Conservation (phyloP, 2,329 filamentous ascomycete species). For the Cercospora nicotianae region DNA sequence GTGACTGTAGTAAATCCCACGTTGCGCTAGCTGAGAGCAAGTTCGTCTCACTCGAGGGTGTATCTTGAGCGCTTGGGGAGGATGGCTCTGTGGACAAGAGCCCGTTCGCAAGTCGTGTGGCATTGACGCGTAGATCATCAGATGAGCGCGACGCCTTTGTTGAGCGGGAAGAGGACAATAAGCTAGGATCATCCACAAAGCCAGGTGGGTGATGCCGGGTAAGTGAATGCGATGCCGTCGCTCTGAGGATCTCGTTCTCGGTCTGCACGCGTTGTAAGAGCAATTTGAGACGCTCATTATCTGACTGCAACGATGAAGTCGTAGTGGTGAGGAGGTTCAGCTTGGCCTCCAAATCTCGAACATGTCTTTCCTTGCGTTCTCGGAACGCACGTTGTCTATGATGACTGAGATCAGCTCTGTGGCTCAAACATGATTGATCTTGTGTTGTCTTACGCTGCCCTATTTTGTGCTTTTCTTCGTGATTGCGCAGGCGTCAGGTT, state of each 20-base stretch:
- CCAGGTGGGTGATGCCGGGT: slow-evolving; percentile 47
- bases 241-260: slow-evolving; percentile 89
- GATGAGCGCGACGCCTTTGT: slow-evolving; percentile 20
- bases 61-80: slow-evolving; percentile 18
- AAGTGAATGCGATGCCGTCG: slow-evolving; percentile 61
- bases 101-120: slow-evolving; percentile 24
- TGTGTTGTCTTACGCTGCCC: slow-evolving; percentile 63
- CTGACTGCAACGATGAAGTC: slow-evolving; percentile 69
- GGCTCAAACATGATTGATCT: background rate
- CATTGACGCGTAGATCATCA: slow-evolving; percentile 23
- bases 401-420: background rate
- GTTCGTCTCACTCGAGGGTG: slow-evolving; percentile 45
- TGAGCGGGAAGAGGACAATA: slow-evolving; percentile 26
- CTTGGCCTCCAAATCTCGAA: slow-evolving; percentile 88
- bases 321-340: slow-evolving; percentile 74
- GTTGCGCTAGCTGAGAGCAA: slow-evolving; percentile 74
- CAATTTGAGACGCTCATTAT: slow-evolving; percentile 83
- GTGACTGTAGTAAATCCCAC: slow-evolving; percentile 85
- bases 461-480: slow-evolving; percentile 67
- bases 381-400: slow-evolving; percentile 91
- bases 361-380: slow-evolving; percentile 90
- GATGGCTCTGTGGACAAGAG: slow-evolving; percentile 25
- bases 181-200: slow-evolving; percentile 36
- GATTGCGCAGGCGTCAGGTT: slow-evolving; percentile 52
- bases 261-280: slow-evolving; percentile 81